Percentiles rank a stretch among this genome's conserved stretches.
Conservation (phyloP, 2,329 filamentous ascomycete genomes). For the Beauveria sp. region DNA sequence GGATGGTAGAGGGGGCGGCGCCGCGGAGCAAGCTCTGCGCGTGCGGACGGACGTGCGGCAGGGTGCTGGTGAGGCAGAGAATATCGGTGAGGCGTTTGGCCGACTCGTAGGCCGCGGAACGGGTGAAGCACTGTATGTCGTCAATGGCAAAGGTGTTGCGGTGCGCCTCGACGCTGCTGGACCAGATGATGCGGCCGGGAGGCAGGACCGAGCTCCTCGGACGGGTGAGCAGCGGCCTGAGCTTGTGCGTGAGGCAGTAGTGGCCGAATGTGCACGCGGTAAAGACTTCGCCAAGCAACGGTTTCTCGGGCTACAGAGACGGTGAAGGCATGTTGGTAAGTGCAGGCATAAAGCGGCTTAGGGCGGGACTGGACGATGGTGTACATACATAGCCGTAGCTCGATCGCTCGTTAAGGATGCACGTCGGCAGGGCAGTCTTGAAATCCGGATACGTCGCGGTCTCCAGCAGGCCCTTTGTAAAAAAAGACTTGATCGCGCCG, state of each 20-base stretch:
- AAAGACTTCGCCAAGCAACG: conserved; percentile 72
- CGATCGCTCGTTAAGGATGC: conserved; percentile 33
- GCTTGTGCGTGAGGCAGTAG: conserved; percentile 77
- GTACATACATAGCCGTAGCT: conserved; percentile 27
- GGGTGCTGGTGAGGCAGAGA: conserved; percentile 62
- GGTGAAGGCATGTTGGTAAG: background rate
- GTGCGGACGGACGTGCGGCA: conserved; percentile 55
- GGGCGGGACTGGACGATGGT: background rate
- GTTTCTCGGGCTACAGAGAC: conserved; percentile 39
- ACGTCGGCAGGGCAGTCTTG: conserved; percentile 54
- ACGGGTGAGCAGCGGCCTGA: conserved; percentile 64
- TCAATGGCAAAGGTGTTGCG: conserved; percentile 46
- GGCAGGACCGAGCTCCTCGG: conserved; percentile 27
- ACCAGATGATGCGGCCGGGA: conserved; percentile 73
- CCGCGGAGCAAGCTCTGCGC: conserved; percentile 48
- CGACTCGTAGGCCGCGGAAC: conserved; percentile 67
- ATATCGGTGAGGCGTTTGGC: conserved; percentile 84
- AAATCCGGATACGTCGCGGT: conserved; percentile 69
- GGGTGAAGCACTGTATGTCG: conserved; percentile 69
- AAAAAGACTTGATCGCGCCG: conserved; percentile 42
- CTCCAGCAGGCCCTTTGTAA: conserved; percentile 55
- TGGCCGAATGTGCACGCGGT: conserved; percentile 92
- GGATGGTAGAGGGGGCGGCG: conserved; percentile 13
- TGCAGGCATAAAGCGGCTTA: background rate
- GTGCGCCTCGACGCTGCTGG: conserved; percentile 69